Percentiles rank a stretch among this genome's conserved stretches.
Evolutionary conservation across 768 basidiomycete genomes (phyloP).

Genomic region (Cubamyces sp.): DNA sequence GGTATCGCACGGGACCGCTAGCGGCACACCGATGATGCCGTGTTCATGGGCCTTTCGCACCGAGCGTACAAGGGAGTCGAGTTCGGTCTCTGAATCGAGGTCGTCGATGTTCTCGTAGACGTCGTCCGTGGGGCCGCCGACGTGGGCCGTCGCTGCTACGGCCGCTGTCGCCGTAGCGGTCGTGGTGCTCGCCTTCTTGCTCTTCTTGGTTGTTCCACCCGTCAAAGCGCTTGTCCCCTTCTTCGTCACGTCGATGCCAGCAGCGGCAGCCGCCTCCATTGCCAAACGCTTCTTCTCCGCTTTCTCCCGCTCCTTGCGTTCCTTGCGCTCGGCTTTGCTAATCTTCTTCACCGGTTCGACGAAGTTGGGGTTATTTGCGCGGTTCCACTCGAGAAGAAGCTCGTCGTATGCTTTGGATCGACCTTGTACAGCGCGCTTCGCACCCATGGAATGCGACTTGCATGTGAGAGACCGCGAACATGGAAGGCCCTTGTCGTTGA

Average conservation of each 20-base stretch:
- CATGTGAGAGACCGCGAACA: conserved; percentile 96
- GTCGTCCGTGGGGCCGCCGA: conserved; percentile 57
- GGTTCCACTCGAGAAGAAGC: conserved; percentile 90
- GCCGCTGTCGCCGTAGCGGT: conserved; percentile 46
- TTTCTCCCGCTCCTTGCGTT: conserved; percentile 79
- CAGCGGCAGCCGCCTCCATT: conserved; percentile 67
- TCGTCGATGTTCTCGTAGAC: conserved; percentile 74
- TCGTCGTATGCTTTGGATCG: conserved; percentile 85
- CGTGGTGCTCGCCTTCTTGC: conserved; percentile 56
- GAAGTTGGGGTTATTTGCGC: conserved; percentile 84
- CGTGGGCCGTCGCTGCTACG: conserved; percentile 47
- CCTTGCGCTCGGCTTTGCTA: conserved; percentile 87
- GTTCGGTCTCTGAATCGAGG: conserved; percentile 83
- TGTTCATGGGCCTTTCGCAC: conserved; percentile 58
- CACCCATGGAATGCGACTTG: conserved; percentile 97
- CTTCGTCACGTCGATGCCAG: conserved; percentile 55
- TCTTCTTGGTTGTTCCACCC: conserved; percentile 55
- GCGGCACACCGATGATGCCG: conserved; percentile 63
- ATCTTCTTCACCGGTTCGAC: conserved; percentile 87
- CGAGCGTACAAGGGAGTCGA: conserved; percentile 71
- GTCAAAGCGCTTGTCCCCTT: conserved; percentile 40
- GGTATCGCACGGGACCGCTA: conserved; percentile 75
- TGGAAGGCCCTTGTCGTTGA: conserved; percentile 91
- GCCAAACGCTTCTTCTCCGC: conserved; percentile 79
- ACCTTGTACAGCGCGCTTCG: conserved; percentile 89